Percentiles rank a stretch among this genome's conserved stretches.
These are phyloP conservation scores for Mucor racemosus DNA, from an alignment of 371 early-diverging fungal genomes.

Conservation along the genomic window DNA sequence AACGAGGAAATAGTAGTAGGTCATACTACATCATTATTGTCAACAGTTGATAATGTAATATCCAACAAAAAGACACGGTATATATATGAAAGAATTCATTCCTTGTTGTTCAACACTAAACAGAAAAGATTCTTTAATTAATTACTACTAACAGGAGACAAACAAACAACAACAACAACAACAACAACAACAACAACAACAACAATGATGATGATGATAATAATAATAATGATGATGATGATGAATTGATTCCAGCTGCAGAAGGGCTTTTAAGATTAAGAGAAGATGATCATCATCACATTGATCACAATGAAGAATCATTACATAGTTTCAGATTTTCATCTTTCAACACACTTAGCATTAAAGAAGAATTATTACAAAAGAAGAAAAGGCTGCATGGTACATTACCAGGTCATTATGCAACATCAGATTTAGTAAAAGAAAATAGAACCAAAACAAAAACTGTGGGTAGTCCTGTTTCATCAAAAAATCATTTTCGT, in stretches of 20 bases:
- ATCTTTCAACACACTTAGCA: slow-evolving; percentile 3
- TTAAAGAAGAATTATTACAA: background rate
- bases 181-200: background rate
- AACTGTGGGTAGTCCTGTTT: slow-evolving; percentile 7
- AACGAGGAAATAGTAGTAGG: background rate
- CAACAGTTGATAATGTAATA: slow-evolving; percentile 8
- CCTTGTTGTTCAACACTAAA: background rate
- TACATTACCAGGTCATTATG: slow-evolving; percentile 16
- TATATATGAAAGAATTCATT: background rate
- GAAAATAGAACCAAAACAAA: background rate
- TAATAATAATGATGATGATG: background rate
- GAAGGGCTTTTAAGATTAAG: slow-evolving; percentile 42
- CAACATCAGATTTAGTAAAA: background rate
- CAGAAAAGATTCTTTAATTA: background rate
- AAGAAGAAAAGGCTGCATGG: slow-evolving; percentile 8
- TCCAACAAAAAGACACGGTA: background rate
- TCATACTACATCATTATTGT: slow-evolving; percentile 6
- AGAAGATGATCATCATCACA: slow-evolving; percentile 24
- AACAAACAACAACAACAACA: background rate
- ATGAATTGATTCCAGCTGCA: slow-evolving; percentile 17
- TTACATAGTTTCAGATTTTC: slow-evolving; percentile 63
- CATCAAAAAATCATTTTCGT: background rate
- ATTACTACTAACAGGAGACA: background rate
- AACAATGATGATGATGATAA: too few species aligned
- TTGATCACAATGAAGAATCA: slow-evolving; percentile 45